Conservation (phyloP, 2,329 filamentous ascomycete species). For the Pseudogymnoascus sp. region DNA sequence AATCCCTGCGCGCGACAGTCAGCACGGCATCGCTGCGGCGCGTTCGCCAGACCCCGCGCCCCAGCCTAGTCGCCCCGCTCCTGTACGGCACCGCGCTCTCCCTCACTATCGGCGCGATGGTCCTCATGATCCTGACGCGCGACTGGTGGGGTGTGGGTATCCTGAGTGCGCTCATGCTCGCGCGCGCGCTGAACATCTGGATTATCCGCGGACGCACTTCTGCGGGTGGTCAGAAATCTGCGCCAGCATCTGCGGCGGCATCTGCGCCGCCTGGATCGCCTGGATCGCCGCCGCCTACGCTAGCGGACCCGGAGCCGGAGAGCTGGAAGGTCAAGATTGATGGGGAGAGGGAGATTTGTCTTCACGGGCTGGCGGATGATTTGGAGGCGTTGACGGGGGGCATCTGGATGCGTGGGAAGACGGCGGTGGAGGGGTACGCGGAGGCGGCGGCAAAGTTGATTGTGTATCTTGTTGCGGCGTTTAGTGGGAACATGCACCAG, state of each 20-base stretch:
- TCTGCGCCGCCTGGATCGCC: too few relatives aligned
- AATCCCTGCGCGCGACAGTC: background rate
- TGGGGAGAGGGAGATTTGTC: conserved; percentile 41
- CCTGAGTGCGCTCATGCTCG: conserved; percentile 41
- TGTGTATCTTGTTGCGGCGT: conserved; percentile 47
- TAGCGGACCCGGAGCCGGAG: background rate
- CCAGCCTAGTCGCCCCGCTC: conserved; percentile 36
- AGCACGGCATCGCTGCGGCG: background rate
- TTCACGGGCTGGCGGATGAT: conserved; percentile 46
- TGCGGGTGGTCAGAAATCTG: conserved; percentile 13
- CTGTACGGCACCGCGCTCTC: conserved; percentile 41
- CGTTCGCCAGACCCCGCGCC: background rate
- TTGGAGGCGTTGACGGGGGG: conserved; percentile 51
- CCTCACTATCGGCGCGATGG: conserved; percentile 37
- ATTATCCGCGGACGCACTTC: conserved; percentile 44
- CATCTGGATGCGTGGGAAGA: conserved; percentile 46
- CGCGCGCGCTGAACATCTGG: conserved; percentile 47
- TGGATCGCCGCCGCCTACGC: background rate
- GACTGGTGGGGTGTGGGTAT: conserved; percentile 45
- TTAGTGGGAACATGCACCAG: conserved; percentile 47
- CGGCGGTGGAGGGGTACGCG: conserved; percentile 41
- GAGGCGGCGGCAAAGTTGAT: conserved; percentile 46
- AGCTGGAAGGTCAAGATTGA: conserved; percentile 38
- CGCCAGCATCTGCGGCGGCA: too few relatives aligned
- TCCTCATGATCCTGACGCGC: conserved; percentile 37